A percentile compares a stretch with the other conserved stretches of the same genome.
These are phyloP conservation scores for Seminavis robusta DNA, from an alignment of 108 stramenopile species.

Conservation along the genomic window DNA sequence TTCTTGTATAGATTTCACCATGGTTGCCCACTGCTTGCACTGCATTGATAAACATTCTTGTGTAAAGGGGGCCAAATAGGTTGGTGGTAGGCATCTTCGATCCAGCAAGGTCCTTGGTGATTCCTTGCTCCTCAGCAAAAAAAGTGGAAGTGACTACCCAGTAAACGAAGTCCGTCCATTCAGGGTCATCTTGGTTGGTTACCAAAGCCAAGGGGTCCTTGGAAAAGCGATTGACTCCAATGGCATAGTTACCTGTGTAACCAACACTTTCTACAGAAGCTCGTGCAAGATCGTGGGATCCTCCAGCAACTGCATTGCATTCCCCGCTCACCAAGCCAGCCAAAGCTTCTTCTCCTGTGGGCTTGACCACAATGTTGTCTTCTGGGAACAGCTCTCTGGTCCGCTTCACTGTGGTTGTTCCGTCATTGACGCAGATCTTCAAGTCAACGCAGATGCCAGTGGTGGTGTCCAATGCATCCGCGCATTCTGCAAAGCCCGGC, in stretches of 20 bases:
- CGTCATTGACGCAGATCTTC: constrained; percentile 26
- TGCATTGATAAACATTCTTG: too few species aligned
- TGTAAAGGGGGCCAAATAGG: constrained; percentile 29
- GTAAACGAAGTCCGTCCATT: constrained; percentile 45
- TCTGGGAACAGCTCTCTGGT: constrained; percentile 21
- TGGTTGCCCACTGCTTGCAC: too few species aligned
- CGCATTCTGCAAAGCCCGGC: constrained; percentile 31
- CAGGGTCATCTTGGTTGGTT: constrained; percentile 39
- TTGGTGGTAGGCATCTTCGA: constrained; percentile 26
- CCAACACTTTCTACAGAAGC: constrained; percentile 12
- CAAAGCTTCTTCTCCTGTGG: not conserved
- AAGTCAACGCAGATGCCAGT: constrained; percentile 16
- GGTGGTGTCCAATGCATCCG: constrained; percentile 17
- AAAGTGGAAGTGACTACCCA: constrained; percentile 39
- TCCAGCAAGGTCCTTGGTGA: constrained; percentile 6
- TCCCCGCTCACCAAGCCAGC: constrained; percentile 9
- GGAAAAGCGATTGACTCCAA: constrained; percentile 14
- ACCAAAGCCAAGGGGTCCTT: constrained; percentile 36
- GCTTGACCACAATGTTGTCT: constrained; percentile 4
- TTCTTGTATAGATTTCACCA: constrained; percentile 25
- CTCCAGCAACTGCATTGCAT: constrained; percentile 29
- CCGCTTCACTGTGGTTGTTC: constrained; percentile 15
- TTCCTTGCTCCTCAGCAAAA: constrained; percentile 42
- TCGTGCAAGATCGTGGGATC: constrained; percentile 6
- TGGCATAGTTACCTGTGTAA: constrained; percentile 15